phyloP scores from a whole-genome alignment of 805 yeast genomes.

The Myxozyma udenii region DNA sequence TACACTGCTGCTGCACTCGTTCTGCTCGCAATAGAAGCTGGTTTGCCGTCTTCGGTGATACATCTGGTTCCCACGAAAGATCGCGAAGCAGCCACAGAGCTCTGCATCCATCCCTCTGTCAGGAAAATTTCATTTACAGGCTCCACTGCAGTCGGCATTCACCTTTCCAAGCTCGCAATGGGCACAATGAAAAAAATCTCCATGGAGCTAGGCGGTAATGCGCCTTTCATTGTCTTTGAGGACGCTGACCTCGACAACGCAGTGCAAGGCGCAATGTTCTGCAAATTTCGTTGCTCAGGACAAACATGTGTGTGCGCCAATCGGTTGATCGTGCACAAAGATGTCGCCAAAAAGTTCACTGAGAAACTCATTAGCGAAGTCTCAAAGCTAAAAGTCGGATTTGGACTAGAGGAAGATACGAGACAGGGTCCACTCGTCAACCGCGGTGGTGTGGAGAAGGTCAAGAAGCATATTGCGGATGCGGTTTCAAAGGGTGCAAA shows the following conservation, averaged over 20 bases:
- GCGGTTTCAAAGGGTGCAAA: conserved; percentile 65
- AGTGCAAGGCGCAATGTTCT: conserved; percentile 59
- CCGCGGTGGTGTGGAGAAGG: conserved; percentile 58
- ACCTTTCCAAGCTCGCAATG: conserved; percentile 57
- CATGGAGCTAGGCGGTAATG: conserved; percentile 77
- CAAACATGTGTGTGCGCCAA: conserved; percentile 62
- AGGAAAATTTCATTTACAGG: conserved; percentile 76
- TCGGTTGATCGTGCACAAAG: conserved; percentile 44
- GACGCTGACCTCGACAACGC: conserved; percentile 70
- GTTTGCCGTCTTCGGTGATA: conserved; percentile 65
- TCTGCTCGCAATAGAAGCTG: conserved; percentile 59
- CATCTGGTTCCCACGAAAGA: conserved; percentile 53
- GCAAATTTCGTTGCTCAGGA: conserved; percentile 73
- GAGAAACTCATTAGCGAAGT: conserved; percentile 49
- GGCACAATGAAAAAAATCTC: conserved; percentile 67
- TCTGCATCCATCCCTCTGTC: conserved; percentile 55
- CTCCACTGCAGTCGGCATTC: conserved; percentile 68
- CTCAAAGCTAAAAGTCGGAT: conserved; percentile 52
- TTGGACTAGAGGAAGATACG: conserved; percentile 55
- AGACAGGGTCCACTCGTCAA: conserved; percentile 79
- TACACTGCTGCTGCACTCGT: conserved; percentile 68
- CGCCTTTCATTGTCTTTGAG: conserved; percentile 74
- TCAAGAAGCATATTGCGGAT: conserved; percentile 59
- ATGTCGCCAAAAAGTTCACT: conserved; percentile 59
- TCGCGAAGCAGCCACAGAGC: conserved; percentile 47